A percentile compares a stretch with the other conserved stretches of the same genome.
These are phyloP conservation scores for Plasmopara muralis DNA, from an alignment of 352 stramenopile genomes.

Conservation along the genomic window DNA sequence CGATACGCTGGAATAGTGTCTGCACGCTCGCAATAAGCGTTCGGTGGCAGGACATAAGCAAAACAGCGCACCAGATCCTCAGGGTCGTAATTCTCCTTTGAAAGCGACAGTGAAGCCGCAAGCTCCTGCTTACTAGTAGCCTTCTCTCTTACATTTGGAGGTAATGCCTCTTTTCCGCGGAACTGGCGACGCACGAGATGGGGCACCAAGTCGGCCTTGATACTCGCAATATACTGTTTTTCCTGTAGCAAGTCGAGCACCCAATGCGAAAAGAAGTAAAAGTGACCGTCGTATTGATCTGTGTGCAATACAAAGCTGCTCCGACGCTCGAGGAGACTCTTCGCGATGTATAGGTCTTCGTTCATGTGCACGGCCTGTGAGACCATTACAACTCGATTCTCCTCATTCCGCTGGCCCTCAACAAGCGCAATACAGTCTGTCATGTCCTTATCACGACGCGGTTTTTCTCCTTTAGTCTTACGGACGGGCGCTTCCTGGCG, in stretches of 20 bases:
- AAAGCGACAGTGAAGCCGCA: slow-evolving; percentile 52
- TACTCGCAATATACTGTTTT: slow-evolving; percentile 82
- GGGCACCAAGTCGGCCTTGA: slow-evolving; percentile 76
- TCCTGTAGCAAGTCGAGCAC: slow-evolving; percentile 68
- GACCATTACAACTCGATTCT: slow-evolving; percentile 63
- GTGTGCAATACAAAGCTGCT: slow-evolving; percentile 69
- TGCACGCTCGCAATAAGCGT: slow-evolving; percentile 73
- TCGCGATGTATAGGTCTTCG: slow-evolving; percentile 72
- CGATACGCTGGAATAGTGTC: slow-evolving; percentile 68
- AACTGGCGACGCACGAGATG: slow-evolving; percentile 77
- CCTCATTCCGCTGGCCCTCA: slow-evolving; percentile 32
- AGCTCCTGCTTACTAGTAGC: slow-evolving; percentile 52
- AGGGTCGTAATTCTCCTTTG: slow-evolving; percentile 40
- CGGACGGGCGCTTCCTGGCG: slow-evolving; percentile 34
- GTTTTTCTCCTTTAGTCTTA: slow-evolving; percentile 62
- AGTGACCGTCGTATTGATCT: slow-evolving; percentile 75
- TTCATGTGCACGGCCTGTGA: slow-evolving; percentile 75
- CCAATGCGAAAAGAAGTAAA: slow-evolving; percentile 85
- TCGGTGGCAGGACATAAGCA: slow-evolving; percentile 59
- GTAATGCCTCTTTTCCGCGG: slow-evolving; percentile 46
- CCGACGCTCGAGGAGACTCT: slow-evolving; percentile 66
- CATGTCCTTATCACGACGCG: slow-evolving; percentile 72
- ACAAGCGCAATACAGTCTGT: slow-evolving; percentile 74
- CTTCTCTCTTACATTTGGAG: slow-evolving; percentile 49
- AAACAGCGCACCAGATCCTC: slow-evolving; percentile 73